Conservation (phyloP, 148 eudicot genomes). For the Vaccinium macrocarpon region DNA sequence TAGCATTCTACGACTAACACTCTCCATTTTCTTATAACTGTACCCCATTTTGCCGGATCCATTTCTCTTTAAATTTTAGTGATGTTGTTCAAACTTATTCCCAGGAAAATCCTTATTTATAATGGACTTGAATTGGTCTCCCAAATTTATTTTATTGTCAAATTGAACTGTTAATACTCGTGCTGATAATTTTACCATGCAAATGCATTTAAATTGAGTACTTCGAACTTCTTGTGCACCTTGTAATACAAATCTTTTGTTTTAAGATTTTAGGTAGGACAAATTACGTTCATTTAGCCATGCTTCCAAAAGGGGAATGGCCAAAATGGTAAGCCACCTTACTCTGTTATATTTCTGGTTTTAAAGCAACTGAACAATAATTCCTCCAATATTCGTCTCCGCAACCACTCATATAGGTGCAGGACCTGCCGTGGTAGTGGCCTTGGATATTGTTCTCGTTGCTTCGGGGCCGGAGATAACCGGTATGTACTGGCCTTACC, state of each 20-base stretch:
- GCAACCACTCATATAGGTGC: conserved; percentile 51
- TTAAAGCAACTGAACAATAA: neutral
- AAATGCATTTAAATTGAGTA: too few species aligned
- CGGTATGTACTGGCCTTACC: conserved; percentile 72
- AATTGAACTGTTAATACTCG: neutral
- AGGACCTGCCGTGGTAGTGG: conserved; percentile 88
- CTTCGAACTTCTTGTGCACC: neutral
- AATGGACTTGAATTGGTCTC: neutral
- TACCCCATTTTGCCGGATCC: neutral
- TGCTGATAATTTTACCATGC: too few species aligned
- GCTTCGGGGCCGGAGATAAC: conserved; percentile 86
- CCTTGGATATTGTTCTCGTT: conserved; percentile 68
- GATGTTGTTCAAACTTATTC: neutral
- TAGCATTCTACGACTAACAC: neutral
- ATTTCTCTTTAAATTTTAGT: neutral
- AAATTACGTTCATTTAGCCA: conserved; percentile 42
- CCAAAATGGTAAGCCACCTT: conserved; percentile 73
- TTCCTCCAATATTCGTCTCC: neutral
- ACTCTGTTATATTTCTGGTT: neutral
- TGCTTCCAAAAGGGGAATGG: conserved; percentile 94
- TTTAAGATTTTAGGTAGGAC: conserved; percentile 58
- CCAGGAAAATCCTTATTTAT: neutral
- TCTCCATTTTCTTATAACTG: neutral
- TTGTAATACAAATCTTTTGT: neutral
- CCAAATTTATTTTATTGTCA: neutral